Percentiles rank a stretch among this genome's conserved stretches.
Evolutionary conservation across 2,329 filamentous ascomycete species (phyloP).

Genomic region (Botrytis paeoniae): DNA sequence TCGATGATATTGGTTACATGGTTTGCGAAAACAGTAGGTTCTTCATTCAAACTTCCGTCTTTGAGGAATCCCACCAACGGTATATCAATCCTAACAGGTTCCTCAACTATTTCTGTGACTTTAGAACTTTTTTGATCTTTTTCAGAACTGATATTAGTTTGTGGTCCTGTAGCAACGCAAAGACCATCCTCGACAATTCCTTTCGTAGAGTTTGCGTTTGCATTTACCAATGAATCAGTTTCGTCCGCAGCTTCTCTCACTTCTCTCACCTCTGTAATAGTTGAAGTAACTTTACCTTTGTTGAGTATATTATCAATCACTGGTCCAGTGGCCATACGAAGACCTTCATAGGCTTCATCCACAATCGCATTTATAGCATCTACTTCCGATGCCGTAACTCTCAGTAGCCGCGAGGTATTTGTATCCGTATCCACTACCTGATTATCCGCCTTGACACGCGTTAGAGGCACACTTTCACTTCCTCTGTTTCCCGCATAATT

Average conservation of each 20-base stretch:
- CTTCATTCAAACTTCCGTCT: not conserved
- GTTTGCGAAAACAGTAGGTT: not conserved
- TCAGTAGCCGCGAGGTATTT: not conserved
- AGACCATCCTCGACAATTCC: not conserved
- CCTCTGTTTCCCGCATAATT: no score
- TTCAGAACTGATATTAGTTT: not conserved
- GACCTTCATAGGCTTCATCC: slow-evolving; percentile 5
- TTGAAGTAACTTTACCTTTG: not conserved
- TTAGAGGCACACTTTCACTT: not conserved
- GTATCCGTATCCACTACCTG: no score
- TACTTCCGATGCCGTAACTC: not conserved
- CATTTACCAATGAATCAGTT: not conserved
- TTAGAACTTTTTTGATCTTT: not conserved
- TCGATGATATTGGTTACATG: no score
- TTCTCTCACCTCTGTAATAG: not conserved
- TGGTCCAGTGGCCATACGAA: not conserved
- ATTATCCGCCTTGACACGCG: not conserved
- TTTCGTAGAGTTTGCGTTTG: not conserved
- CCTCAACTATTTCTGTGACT: not conserved
- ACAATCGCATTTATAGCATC: slow-evolving; percentile 6
- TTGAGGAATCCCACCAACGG: not conserved
- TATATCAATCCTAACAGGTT: not conserved
- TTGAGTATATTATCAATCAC: not conserved
- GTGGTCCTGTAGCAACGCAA: not conserved
- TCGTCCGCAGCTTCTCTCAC: not conserved